Evolutionary conservation across 1,139 yeast genomes (phyloP), one percentile per base, ranked within the genome.

Genomic region (Candida glucosophila): DNA sequence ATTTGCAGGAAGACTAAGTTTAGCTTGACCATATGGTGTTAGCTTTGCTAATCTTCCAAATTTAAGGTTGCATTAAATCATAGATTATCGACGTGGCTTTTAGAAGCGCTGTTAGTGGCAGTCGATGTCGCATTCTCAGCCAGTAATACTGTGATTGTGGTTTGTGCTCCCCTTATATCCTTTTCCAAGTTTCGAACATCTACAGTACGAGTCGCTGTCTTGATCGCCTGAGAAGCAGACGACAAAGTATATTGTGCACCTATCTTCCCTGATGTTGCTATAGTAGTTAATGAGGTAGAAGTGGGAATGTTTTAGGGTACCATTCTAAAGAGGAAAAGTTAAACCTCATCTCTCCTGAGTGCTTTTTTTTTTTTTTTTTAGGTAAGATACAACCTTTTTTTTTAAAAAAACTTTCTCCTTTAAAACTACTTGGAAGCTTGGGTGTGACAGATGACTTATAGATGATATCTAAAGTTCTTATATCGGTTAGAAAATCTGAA

Each of bases 71-170:
- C 64, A 10, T n/a, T n/a, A n/a, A n/a, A n/a, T 44, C 36, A n/a
- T 45, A 49, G n/a, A 54, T 50, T 6, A 49, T 58, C 7, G 44
- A 35, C 5, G 59, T 45, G 4, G 66, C 62, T 12, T 52, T 32
- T 1, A 52, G 46, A 12, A 40, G 29, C 1, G 43, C 56, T 1
- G 39, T 25, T 52, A 0, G 71, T 62, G 5, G 66, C 68, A 0
- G 71, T 64, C 6, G 61, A 67, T 11, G 53, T 31, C 2, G 51
- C 43, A 16, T 49, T 34, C 24, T 61, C 52, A 8, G 58, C 55
- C 3, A 48, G 37, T 13, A 56, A 36, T 11, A 52, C 46, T 1
- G 55, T 40, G 24, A 61, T 32, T 0, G 71, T 59, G 0, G 67
- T 70, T 17, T 49, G 41, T 3, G 60, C 58, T 10, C 60, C 59